These are phyloP conservation scores for Fagus crenata DNA, from an alignment of 306 rosid species.

Conservation along the genomic window DNA sequence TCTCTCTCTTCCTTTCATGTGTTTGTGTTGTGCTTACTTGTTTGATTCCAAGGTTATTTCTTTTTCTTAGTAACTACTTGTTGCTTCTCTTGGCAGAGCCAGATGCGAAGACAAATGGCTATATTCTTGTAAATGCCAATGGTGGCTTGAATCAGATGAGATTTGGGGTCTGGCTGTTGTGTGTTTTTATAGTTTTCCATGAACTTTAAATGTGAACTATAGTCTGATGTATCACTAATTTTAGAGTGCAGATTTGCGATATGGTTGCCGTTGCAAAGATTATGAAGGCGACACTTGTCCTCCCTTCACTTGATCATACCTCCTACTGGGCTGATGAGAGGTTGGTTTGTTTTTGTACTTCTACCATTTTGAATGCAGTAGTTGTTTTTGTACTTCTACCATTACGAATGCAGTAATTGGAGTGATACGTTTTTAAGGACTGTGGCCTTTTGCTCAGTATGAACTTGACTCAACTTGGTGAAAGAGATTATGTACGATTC, in stretches of 20 bases:
- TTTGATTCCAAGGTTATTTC: constrained; percentile 29
- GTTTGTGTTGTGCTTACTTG: constrained; percentile 7
- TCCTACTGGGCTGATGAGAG: constrained; percentile 98
- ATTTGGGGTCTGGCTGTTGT: constrained; percentile 87
- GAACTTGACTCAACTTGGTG: background rate
- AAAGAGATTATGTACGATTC: background rate
- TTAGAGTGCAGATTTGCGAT: constrained; percentile 88
- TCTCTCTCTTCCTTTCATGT: constrained; percentile 21
- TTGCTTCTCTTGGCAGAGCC: constrained; percentile 47
- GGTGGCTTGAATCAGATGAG: constrained; percentile 99
- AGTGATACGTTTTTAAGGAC: background rate
- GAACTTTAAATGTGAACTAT: constrained; percentile 24
- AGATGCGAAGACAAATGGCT: constrained; percentile 73
- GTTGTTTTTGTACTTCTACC: constrained; percentile 26
- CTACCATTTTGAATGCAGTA: constrained; percentile 14
- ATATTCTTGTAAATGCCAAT: constrained; percentile 85
- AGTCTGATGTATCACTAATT: constrained; percentile 41
- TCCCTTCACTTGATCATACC: constrained; percentile 95
- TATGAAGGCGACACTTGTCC: constrained; percentile 89
- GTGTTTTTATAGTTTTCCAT: constrained; percentile 36
- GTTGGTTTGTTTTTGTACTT: constrained; percentile 46
- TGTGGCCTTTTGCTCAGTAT: constrained; percentile 15
- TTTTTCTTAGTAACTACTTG: constrained; percentile 26
- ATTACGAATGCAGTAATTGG: constrained; percentile 20
- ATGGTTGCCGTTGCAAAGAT: constrained; percentile 96